These are phyloP conservation scores for Saturnispora galanensis DNA, from an alignment of 805 yeast genomes.

Conservation along the genomic window DNA sequence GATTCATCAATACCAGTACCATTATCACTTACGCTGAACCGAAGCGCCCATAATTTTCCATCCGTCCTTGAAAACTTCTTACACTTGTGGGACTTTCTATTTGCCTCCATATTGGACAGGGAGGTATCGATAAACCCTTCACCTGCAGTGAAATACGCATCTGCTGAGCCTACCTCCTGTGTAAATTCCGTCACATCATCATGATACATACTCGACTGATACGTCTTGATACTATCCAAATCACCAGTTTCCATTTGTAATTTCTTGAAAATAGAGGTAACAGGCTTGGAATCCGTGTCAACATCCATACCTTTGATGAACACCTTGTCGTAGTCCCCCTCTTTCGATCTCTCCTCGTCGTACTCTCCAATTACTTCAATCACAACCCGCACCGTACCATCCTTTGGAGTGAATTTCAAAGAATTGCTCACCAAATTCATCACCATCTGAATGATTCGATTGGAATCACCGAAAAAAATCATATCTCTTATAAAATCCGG, in stretches of 20 bases:
- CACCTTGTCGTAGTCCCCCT: constrained; percentile 35
- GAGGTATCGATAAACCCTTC: constrained; percentile 13
- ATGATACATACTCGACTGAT: constrained; percentile 28
- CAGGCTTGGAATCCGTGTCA: constrained; percentile 10
- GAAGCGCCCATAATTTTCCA: constrained; percentile 42
- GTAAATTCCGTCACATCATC: constrained; percentile 36
- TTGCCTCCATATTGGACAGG: constrained; percentile 15
- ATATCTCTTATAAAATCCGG: constrained; percentile 55
- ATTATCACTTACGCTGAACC: constrained; percentile 73
- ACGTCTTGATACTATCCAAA: constrained; percentile 18
- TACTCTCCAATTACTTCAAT: constrained; percentile 63
- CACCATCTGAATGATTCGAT: constrained; percentile 81
- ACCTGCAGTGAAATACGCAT: constrained; percentile 16
- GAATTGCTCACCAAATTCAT: constrained; percentile 90
- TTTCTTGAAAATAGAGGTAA: constrained; percentile 4
- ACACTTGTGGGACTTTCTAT: constrained; percentile 12
- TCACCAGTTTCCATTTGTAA: constrained; percentile 2
- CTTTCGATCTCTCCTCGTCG: constrained; percentile 42
- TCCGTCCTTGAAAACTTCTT: constrained; percentile 16
- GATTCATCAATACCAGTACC: constrained; percentile 91
- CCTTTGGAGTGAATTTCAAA: constrained; percentile 83
- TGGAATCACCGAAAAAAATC: constrained; percentile 78
- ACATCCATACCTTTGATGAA: constrained; percentile 26
- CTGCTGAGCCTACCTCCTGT: constrained; percentile 12
- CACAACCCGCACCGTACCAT: constrained; percentile 65